A percentile compares a stretch with the other conserved stretches of the same genome.
phyloP scores from a whole-genome alignment of 1,284 basidiomycete genomes.

The Agroathelia rolfsii region DNA sequence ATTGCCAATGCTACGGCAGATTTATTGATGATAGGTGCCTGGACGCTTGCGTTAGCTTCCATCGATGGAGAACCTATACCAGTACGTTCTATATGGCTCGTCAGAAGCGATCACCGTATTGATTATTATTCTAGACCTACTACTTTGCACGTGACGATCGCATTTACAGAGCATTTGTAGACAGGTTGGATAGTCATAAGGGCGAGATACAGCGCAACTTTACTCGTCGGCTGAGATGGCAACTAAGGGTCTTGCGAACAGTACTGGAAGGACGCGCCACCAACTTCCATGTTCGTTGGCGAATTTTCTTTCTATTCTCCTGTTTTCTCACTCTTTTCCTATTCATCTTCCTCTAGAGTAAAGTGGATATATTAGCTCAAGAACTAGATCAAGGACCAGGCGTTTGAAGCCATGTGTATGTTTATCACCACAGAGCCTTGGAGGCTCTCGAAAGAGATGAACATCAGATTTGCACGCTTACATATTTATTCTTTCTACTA shows the following conservation, averaged over 20 bases:
- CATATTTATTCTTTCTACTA: too few relatives aligned
- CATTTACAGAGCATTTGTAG: constrained; percentile 60
- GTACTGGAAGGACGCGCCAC: constrained; percentile 55
- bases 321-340: constrained; percentile 9
- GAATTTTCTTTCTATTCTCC: constrained; percentile 1
- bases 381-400: constrained; percentile 56
- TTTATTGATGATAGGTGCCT: constrained; percentile 63
- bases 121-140: constrained; percentile 39
- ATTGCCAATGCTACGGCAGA: constrained; percentile 75
- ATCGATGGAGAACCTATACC: constrained; percentile 53
- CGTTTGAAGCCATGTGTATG: constrained; percentile 20
- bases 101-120: constrained; percentile 8
- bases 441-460: too few relatives aligned
- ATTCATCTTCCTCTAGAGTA: constrained; percentile 35
- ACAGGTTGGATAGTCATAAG: constrained; percentile 45
- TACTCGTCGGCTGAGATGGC: constrained; percentile 57
- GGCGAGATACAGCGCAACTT: constrained; percentile 37
- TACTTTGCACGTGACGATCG: constrained; percentile 78
- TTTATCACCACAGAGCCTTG: too few relatives aligned
- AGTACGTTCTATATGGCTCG: constrained; percentile 27
- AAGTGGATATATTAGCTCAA: constrained; percentile 47
- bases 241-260: constrained; percentile 49
- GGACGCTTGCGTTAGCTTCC: constrained; percentile 46
- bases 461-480: too few relatives aligned
- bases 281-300: constrained; percentile 48